These are phyloP conservation scores for Graphiopsis chlorocephala DNA, from an alignment of 2,329 filamentous ascomycete genomes.

Conservation along the genomic window DNA sequence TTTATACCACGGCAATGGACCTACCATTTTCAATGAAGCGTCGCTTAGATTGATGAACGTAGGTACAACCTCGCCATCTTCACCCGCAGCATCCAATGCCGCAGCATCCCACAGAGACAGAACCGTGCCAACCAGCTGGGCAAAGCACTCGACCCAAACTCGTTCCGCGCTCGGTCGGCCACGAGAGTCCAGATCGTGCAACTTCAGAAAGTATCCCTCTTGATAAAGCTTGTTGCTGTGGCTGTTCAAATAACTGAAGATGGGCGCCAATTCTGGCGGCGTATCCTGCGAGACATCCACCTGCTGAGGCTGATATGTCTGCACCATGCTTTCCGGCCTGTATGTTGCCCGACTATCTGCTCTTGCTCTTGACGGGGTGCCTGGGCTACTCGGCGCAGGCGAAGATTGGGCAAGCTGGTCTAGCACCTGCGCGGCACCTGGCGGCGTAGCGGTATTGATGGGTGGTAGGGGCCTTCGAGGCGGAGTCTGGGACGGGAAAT, in stretches of 20 bases:
- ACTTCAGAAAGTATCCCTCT: slow-evolving; percentile 94
- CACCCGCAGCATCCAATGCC: slow-evolving; percentile 81
- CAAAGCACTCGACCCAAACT: slow-evolving; percentile 95
- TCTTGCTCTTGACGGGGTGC: slow-evolving; percentile 41
- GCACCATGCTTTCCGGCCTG: slow-evolving; percentile 79
- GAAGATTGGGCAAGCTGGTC: slow-evolving; percentile 11
- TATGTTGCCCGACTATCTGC: slow-evolving; percentile 54
- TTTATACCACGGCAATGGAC: neutral
- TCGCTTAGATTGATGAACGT: slow-evolving; percentile 97
- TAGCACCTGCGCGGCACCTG: slow-evolving; percentile 17
- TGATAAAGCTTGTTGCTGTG: slow-evolving; percentile 97
- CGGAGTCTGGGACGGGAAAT: slow-evolving; percentile 13
- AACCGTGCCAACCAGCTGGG: slow-evolving; percentile 91
- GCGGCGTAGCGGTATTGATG: slow-evolving; percentile 28
- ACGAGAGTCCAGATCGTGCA: slow-evolving; percentile 90
- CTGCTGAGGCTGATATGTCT: slow-evolving; percentile 78
- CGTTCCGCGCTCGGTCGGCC: slow-evolving; percentile 82
- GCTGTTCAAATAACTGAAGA: slow-evolving; percentile 90
- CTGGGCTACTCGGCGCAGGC: slow-evolving; percentile 21
- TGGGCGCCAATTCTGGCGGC: slow-evolving; percentile 86
- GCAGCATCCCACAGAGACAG: slow-evolving; percentile 93
- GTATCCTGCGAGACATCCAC: slow-evolving; percentile 85
- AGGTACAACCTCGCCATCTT: slow-evolving; percentile 79
- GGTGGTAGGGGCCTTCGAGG: slow-evolving; percentile 21
- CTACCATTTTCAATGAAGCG: slow-evolving; percentile 95